Evolutionary conservation across 2,329 filamentous ascomycete genomes (phyloP), one percentile per base, ranked within the genome.

Genomic region (Apiospora hydei): DNA sequence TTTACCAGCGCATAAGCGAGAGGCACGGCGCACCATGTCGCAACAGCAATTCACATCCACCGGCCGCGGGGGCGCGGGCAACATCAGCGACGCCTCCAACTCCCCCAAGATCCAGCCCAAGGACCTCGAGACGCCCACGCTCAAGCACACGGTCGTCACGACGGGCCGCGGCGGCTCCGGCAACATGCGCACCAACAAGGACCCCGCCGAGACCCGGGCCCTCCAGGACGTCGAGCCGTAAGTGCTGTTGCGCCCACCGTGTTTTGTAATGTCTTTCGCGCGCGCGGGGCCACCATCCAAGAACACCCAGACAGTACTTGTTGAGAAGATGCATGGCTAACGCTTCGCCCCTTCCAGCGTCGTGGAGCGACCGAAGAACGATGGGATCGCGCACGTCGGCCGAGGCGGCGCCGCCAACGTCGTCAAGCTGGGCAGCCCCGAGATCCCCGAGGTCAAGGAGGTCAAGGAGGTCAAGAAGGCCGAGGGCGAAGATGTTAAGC

Each of bases 91-190:
- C 75, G 82, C 85, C 72, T 81, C 84, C 74, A 83, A 86, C 74
- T 85, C 85, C 18, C 82, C 82, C 57, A 82, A 83, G 73, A 77
- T 90, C 64, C 83, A 85, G 43, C 84, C 90, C 69, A 84, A 89
- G 75, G 93, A 96, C 78, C 90, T 97, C 74, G 85, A 92, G 78
- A 98, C 95, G 1, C 95, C 95, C 0, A 93, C 90, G 16, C 89
- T 98, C 80, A 98, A 97, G 84, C 89, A 89, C 67, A 85, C 93
- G n/a, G 87, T 94, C 75, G 95, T 96, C 80, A 98, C 95, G 26
- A 98, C 95, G 3, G 95, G 95, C 71, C 93, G 95, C 69, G 95
- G 95, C 71, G 95, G 95, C 73, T 91, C 89, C 5, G 95, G 95
- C 73, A 98, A 97, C 85, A 97, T 98, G 92, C 91, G 93, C 67